Evolutionary conservation across 75 land plant species (phyloP), one percentile per base, ranked within the genome.

Genomic region (Adiantum capillusveneris): DNA sequence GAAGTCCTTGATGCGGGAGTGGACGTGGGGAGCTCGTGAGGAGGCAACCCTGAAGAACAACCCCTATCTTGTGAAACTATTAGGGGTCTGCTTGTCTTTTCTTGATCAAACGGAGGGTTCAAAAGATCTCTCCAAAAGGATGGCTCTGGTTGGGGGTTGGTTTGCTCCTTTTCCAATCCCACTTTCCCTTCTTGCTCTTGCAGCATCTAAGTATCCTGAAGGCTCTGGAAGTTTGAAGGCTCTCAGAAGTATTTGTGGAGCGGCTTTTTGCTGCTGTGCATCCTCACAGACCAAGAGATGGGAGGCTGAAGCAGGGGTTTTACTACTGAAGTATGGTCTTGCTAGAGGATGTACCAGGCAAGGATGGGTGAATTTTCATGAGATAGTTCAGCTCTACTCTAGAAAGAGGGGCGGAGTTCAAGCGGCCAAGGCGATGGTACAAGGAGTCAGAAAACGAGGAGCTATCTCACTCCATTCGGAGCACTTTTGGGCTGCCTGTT

Each of bases 401-500:
- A 70, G 79, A 11, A 82, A 81, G 59, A 70, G 79, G 50, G 93
- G 81, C 17, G 72, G 70, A 6, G 55, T 26, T 26, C 56, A 54
- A 22, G 76, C 67, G 41, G 83, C 97, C 11, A 76, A 64, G 30
- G 78, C 86, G 7, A 75, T 82, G 75, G 83, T 80, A 22, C 81
- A 76, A 53, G 81, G 75, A 6, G 67, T 87, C 17, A 49, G 77
- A 16, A 68, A 53, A 21, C 59, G 68, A 31, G 88, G 84, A 0
- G 64, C 70, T 1, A 51, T 84, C 16, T 17, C 62, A 11, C 71
- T 67, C 0, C 85, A 80, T 46, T 53, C 74, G 14, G 88, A 82
- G 27, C 97, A 91, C 34, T 58, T 84, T 53, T 91, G 88, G 97
- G 88, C 97, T 7, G 85, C 97, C 11, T 84, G 87, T 48, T 91